Evolutionary conservation across 208 protist species (phyloP), one percentile per base, ranked within the genome.

Genomic region (Leptomonas seymouri): DNA sequence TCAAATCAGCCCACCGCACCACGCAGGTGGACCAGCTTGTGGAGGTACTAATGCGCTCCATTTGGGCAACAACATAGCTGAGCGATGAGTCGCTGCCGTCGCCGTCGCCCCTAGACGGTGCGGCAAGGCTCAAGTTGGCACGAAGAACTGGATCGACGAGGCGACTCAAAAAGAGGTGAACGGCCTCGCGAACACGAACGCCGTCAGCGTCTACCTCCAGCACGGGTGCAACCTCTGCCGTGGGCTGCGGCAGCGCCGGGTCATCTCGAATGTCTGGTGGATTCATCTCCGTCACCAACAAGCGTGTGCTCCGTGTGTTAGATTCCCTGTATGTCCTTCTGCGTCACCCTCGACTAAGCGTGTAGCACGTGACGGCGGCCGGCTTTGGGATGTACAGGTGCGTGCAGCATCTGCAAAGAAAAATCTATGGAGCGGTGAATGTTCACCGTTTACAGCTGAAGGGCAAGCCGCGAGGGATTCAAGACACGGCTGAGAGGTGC

Each of bases 41-140:
- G 25, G 81, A 87, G 3, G 84, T 90, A 80, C 84, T 91, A 70
- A 96, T 93, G 45, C 91, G 91, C 71, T 87, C 85, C 42, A 96
- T 68, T 71, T 96, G 91, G 4, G 48, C 54, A 3, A 87, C 57
- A 61, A 94, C 74, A 73, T 93, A 96, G 49, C 73, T 51, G 36
- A 91, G 68, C 31, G 71, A 71, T 25, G 60, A 42, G 27, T 30
- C 45, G 28, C 54, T 20, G 48, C 6, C 39, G 18, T n/a, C 48
- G 21, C 7, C 41, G 21, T 6, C 41, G 12, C 41, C 42, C 41
- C 4, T 25, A 28, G n/a, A 2, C 48, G 59, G 39, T 3, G 44
- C 30, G 3, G 66, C 58, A 2, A 67, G 65, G n/a, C 59, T 59
- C 4, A 63, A 54, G 63, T 71, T 72, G 44, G 34, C 39, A 12